These are phyloP conservation scores for Umbelopsis sp. DNA, from an alignment of 192 early-diverging fungal species.

Conservation along the genomic window DNA sequence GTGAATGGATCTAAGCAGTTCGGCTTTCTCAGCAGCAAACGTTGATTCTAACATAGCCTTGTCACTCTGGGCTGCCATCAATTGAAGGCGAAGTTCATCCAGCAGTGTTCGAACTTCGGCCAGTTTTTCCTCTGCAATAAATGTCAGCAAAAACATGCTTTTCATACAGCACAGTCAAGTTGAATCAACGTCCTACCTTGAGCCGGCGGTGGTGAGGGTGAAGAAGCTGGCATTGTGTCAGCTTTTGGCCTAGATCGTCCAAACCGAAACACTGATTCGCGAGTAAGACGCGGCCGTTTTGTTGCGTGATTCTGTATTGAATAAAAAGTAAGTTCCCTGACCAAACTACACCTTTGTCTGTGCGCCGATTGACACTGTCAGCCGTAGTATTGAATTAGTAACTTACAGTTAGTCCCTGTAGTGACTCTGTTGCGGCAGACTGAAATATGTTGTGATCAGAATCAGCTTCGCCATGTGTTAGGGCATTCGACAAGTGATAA, in stretches of 20 bases:
- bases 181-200: neutral
- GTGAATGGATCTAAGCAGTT: conserved; percentile 10
- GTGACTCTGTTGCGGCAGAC: neutral
- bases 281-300: conserved; percentile 14
- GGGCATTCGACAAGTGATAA: conserved; percentile 1
- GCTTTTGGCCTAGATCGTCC: conserved; percentile 3
- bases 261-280: conserved; percentile 13
- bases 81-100: conserved; percentile 14
- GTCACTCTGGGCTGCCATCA: conserved; percentile 17
- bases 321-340: neutral
- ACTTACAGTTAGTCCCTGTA: conserved; percentile 3
- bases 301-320: neutral
- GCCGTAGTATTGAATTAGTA: no score
- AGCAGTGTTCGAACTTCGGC: conserved; percentile 8
- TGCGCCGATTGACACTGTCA: no score
- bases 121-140: neutral
- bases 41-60: conserved; percentile 11
- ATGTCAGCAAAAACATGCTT: neutral
- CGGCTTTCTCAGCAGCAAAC: neutral
- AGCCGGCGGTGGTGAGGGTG: conserved; percentile 12
- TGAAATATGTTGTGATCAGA: neutral
- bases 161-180: neutral
- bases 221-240: neutral
- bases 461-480: neutral
- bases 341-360: no score